Percentiles rank a stretch among this genome's conserved stretches.
Conservation (phyloP, 2,329 filamentous ascomycete genomes). For the Dactylellina sp. region DNA sequence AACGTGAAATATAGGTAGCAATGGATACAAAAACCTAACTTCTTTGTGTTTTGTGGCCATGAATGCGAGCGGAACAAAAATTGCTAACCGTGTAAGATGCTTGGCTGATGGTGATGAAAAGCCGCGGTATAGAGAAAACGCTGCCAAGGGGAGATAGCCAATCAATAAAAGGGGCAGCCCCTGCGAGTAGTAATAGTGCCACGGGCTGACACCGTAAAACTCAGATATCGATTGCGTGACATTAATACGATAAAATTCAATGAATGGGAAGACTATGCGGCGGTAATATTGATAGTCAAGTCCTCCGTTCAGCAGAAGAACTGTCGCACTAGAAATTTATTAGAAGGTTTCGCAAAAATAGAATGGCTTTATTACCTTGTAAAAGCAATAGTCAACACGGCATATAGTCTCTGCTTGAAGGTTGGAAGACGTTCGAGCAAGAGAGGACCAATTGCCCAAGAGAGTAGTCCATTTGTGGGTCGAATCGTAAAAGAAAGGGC, state of each 20-base stretch:
- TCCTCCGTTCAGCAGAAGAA: conserved; percentile 69
- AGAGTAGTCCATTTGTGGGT: conserved; percentile 89
- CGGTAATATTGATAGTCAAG: conserved; percentile 85
- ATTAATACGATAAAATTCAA: conserved; percentile 91
- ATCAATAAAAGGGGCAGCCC: conserved; percentile 88
- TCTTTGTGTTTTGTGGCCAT: conserved; percentile 88
- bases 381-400: conserved; percentile 14
- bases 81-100: conserved; percentile 18
- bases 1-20: conserved; percentile 86
- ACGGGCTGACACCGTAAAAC: conserved; percentile 90
- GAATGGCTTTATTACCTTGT: conserved; percentile 7
- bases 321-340: conserved; percentile 67
- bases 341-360: not conserved
- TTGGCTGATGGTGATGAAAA: conserved; percentile 58
- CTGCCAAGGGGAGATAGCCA: conserved; percentile 80
- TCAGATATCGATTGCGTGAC: conserved; percentile 85
- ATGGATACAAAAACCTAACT: conserved; percentile 93
- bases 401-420: conserved; percentile 8
- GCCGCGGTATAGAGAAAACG: conserved; percentile 67
- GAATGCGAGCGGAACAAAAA: conserved; percentile 31
- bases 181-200: conserved; percentile 93
- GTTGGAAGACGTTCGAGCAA: conserved; percentile 61
- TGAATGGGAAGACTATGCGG: conserved; percentile 86
- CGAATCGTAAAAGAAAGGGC: conserved; percentile 85
- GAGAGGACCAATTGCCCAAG: conserved; percentile 72